Percentiles rank a stretch among this genome's conserved stretches.
These are phyloP conservation scores for Hippophae rhamnoides DNA, from an alignment of 306 rosid species.

Conservation along the genomic window DNA sequence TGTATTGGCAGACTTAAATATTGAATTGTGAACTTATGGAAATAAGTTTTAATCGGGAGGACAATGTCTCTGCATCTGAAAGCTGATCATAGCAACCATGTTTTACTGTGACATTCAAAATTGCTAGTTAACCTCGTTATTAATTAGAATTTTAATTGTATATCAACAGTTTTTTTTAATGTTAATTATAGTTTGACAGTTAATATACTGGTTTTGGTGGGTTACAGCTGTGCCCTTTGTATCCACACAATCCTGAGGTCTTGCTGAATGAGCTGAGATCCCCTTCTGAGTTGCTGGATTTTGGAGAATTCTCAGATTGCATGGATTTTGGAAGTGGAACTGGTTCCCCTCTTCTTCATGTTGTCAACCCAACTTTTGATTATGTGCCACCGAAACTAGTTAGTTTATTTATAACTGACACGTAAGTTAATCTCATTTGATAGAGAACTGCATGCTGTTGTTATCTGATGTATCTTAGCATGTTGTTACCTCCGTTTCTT, in stretches of 20 bases:
- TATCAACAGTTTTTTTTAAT: not conserved
- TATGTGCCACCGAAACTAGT: constrained; percentile 92
- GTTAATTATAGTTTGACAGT: constrained; percentile 4
- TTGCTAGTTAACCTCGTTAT: no score
- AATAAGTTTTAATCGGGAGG: no score
- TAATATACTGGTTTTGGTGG: constrained; percentile 7
- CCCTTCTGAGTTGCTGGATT: constrained; percentile 94
- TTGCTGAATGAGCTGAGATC: constrained; percentile 86
- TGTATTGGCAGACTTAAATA: no score
- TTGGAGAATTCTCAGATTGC: constrained; percentile 95
- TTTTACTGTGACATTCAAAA: no score
- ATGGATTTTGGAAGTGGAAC: constrained; percentile 67
- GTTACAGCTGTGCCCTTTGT: constrained; percentile 83
- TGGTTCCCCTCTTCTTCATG: constrained; percentile 74
- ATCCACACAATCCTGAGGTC: constrained; percentile 94
- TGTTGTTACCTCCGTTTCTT: not conserved
- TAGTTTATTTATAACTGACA: constrained; percentile 83
- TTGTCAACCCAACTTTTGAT: constrained; percentile 86
- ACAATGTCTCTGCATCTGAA: no score
- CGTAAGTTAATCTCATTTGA: constrained; percentile 53
- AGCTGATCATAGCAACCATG: no score
- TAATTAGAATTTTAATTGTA: no score
- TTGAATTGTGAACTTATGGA: no score
- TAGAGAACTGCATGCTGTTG: not conserved
- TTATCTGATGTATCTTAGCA: not conserved